Evolutionary conservation across 345 rosid genomes (phyloP).

Genomic region (Eucalyptus curtisii): DNA sequence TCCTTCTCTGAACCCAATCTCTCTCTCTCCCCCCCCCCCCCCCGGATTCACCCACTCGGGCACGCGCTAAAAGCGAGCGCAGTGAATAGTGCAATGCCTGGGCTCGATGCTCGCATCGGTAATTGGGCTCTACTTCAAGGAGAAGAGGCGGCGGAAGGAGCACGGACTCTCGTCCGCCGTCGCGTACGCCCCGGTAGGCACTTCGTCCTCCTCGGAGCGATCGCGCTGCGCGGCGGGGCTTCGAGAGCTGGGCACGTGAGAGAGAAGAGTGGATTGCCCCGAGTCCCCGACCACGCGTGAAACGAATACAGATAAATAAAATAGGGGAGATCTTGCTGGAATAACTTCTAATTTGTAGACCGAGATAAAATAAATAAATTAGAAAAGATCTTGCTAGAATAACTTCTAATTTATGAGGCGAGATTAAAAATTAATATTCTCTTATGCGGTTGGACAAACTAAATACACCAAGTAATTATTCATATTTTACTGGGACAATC

Average conservation of each 20-base stretch:
- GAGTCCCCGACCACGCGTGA: background rate
- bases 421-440: background rate
- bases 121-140: background rate
- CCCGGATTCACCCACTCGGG: background rate
- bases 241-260: background rate
- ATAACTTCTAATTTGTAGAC: background rate
- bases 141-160: background rate
- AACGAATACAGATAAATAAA: background rate
- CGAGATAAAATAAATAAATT: background rate
- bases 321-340: background rate
- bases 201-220: background rate
- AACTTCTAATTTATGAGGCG: background rate
- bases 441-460: background rate
- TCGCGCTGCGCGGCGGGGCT: background rate
- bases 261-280: background rate
- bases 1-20: background rate
- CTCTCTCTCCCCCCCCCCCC: background rate
- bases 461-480: background rate
- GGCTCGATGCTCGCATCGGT: background rate
- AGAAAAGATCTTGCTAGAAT: background rate
- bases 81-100: background rate
- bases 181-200: background rate
- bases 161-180: background rate
- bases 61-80: background rate
- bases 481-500: background rate